Evolutionary conservation across 805 yeast genomes (phyloP).

Genomic region (Metschnikowia kofuensis): DNA sequence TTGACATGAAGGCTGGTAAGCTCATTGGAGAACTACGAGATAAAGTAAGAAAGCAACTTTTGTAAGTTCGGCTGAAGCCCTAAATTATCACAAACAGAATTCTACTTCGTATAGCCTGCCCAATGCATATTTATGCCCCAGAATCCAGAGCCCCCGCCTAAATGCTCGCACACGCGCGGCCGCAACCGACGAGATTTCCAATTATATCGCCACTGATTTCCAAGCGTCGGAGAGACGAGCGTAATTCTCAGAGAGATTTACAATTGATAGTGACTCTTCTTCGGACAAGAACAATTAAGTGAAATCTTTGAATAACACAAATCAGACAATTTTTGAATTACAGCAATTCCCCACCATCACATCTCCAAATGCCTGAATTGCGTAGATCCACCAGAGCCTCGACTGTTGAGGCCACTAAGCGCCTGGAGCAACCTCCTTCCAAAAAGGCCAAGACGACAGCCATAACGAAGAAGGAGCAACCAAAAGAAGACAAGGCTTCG

Average conservation of each 20-base stretch:
- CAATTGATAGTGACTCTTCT: no score
- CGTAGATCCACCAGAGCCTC: slow-evolving; percentile 19
- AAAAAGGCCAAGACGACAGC: slow-evolving; percentile 12
- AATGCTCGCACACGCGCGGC: background rate
- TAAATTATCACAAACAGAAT: no score
- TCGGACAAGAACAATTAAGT: no score
- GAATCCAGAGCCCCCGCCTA: background rate
- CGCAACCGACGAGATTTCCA: slow-evolving; percentile 2
- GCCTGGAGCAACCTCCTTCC: slow-evolving; percentile 12
- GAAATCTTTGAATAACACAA: background rate
- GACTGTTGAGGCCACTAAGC: slow-evolving; percentile 9
- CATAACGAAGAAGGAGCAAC: background rate
- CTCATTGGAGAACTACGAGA: no score
- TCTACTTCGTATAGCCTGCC: no score
- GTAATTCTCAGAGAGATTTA: no score
- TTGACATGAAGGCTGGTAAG: no score
- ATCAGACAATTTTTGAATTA: background rate
- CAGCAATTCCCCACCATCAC: background rate
- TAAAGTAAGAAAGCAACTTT: no score
- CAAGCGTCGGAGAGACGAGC: background rate
- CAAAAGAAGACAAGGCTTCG: background rate
- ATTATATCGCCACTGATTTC: background rate
- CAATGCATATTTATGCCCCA: no score
- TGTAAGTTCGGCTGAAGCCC: no score
- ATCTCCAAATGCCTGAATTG: slow-evolving; percentile 15